A percentile compares a stretch with the other conserved stretches of the same genome.
Conservation (phyloP, 139 green algal genomes). For the Chlamydomonas sp. region DNA sequence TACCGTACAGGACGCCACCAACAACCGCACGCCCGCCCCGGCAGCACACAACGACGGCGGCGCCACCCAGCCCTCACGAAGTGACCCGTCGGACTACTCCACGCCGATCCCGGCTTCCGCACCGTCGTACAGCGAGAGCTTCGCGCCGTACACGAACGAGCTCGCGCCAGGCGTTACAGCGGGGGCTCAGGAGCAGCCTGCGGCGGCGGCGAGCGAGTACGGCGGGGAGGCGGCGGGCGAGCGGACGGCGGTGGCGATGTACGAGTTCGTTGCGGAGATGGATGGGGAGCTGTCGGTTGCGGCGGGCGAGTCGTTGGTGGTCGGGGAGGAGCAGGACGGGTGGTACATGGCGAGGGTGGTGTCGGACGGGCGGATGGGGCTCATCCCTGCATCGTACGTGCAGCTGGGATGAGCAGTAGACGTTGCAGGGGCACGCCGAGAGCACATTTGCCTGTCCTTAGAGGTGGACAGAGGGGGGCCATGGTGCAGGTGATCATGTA, state of each 20-base stretch:
- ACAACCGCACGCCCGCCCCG: not conserved
- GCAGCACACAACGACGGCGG: not conserved
- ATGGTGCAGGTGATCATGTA: too few species aligned
- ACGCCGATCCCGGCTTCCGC: too few species aligned
- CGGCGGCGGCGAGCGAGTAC: not conserved
- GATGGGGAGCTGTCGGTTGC: constrained; percentile 59
- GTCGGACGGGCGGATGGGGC: not conserved
- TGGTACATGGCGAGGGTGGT: constrained; percentile 56
- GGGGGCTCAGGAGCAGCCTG: not conserved
- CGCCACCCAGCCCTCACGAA: too few species aligned
- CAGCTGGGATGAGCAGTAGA: not conserved
- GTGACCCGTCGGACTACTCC: too few species aligned
- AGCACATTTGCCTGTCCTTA: too few species aligned
- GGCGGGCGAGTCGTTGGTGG: constrained; percentile 49
- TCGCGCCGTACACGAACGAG: not conserved
- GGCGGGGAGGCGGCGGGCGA: not conserved
- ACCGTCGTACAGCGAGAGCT: not conserved
- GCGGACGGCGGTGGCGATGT: constrained; percentile 30
- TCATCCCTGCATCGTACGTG: constrained; percentile 32
- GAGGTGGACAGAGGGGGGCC: too few species aligned
- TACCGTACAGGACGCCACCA: not conserved
- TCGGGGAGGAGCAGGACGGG: constrained; percentile 65
- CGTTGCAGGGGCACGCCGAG: not conserved
- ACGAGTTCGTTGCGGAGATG: constrained; percentile 60
- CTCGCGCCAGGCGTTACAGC: not conserved